These are phyloP conservation scores for Alternaria sp. DNA, from an alignment of 2,329 filamentous ascomycete species.

Conservation along the genomic window DNA sequence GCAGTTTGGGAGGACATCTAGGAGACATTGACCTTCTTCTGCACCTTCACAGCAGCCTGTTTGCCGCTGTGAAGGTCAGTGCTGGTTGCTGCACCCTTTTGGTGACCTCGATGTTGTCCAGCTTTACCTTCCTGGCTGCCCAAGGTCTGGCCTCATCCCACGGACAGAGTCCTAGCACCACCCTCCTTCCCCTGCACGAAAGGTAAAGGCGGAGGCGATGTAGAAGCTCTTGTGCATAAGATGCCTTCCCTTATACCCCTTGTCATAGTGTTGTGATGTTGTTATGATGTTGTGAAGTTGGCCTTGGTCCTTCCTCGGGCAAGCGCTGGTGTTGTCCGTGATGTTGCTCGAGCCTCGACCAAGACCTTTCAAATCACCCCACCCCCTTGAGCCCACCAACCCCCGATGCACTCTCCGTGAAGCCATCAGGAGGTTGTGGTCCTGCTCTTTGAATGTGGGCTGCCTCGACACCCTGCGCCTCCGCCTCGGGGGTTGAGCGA, in stretches of 20 bases:
- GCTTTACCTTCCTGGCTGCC: background rate
- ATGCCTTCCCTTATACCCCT: background rate
- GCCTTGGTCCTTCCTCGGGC: background rate
- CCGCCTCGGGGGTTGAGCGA: background rate
- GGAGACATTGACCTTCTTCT: background rate
- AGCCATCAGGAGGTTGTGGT: background rate
- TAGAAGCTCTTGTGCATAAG: background rate
- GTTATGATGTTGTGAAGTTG: background rate
- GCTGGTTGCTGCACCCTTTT: background rate
- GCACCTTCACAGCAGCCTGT: background rate
- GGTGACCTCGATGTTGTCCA: background rate
- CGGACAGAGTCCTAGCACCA: background rate
- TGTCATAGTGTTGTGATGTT: background rate
- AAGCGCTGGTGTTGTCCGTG: background rate
- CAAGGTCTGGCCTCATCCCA: background rate
- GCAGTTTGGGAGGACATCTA: background rate
- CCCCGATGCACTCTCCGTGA: background rate
- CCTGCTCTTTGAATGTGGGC: background rate
- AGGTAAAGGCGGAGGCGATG: background rate
- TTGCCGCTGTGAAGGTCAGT: slow-evolving; percentile 8
- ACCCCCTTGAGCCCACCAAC: background rate
- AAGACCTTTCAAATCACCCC: background rate
- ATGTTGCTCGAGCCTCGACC: background rate
- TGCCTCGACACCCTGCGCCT: background rate
- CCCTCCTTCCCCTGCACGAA: background rate